phyloP scores from a whole-genome alignment of 1,284 basidiomycete genomes.

The Salmacisia buchloeana region DNA sequence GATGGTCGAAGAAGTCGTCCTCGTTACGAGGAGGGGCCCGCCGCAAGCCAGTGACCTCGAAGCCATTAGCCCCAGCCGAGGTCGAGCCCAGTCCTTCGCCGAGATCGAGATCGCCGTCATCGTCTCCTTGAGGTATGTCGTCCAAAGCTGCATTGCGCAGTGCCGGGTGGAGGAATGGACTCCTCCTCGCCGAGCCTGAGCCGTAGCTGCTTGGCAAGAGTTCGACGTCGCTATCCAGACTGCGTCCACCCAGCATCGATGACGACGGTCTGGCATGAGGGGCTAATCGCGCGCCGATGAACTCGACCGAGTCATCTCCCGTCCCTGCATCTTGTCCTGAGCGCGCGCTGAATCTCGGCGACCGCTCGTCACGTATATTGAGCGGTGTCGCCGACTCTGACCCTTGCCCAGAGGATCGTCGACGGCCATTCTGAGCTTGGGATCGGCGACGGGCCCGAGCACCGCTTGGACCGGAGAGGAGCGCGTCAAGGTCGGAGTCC shows the following conservation, averaged over 20 bases:
- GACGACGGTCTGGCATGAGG: not conserved
- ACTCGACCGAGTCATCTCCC: not conserved
- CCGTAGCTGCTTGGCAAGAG: not conserved
- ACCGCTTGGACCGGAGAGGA: not conserved
- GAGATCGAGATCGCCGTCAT: not conserved
- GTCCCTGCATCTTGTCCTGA: not conserved
- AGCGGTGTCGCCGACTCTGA: conserved; percentile 1
- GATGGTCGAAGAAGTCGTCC: no score
- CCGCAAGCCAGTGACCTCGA: not conserved
- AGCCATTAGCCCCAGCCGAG: not conserved
- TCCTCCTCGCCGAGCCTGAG: not conserved
- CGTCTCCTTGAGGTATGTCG: not conserved
- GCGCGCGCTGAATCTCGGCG: no score
- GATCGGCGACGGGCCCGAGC: not conserved
- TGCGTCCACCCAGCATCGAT: not conserved
- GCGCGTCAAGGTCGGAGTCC: not conserved
- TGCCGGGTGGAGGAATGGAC: not conserved
- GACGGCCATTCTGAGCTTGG: not conserved
- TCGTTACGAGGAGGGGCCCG: no score
- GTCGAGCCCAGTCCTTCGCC: not conserved
- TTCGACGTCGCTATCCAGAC: not conserved
- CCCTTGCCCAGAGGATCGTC: not conserved
- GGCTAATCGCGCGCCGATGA: not conserved
- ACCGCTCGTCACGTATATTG: no score
- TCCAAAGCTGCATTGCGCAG: not conserved